phyloP scores from a whole-genome alignment of 352 stramenopile species.

The Pythium scleroteichum region DNA sequence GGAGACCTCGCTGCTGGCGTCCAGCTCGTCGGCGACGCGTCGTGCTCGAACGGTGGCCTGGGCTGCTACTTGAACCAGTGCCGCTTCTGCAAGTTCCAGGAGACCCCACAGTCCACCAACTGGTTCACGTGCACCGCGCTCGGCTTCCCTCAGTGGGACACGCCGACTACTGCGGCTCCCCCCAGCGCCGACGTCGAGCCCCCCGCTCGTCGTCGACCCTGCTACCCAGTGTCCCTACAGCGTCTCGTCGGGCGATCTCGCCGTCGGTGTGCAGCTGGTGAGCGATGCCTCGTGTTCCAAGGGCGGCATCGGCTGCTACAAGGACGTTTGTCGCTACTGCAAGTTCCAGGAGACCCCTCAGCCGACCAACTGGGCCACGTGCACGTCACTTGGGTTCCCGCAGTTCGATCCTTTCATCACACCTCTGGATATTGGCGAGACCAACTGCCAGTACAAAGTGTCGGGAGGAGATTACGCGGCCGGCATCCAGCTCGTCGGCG shows the following conservation, averaged over 20 bases:
- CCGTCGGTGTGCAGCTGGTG: constrained; percentile 8
- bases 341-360: constrained; percentile 20
- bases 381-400: not conserved
- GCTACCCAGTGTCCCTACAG: not conserved
- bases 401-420: not conserved
- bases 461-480: constrained; percentile 4
- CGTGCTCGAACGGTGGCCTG: constrained; percentile 20
- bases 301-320: constrained; percentile 27
- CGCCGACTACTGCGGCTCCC: not conserved
- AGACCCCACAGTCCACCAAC: constrained; percentile 3
- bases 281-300: constrained; percentile 24
- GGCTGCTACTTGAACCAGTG: constrained; percentile 27
- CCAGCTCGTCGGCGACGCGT: constrained; percentile 15
- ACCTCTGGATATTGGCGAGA: not conserved
- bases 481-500: constrained; percentile 9
- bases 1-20: constrained; percentile 27
- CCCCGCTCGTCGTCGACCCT: not conserved
- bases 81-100: constrained; percentile 26
- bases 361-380: not conserved
- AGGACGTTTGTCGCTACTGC: constrained; percentile 43
- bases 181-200: constrained; percentile 3
- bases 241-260: constrained; percentile 4
- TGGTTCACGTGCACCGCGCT: constrained; percentile 3
- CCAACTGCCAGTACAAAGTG: constrained; percentile 7
- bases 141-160: not conserved